A percentile compares a stretch with the other conserved stretches of the same genome.
phyloP scores from a whole-genome alignment of 805 yeast species.

The Henningerozyma blattae region DNA sequence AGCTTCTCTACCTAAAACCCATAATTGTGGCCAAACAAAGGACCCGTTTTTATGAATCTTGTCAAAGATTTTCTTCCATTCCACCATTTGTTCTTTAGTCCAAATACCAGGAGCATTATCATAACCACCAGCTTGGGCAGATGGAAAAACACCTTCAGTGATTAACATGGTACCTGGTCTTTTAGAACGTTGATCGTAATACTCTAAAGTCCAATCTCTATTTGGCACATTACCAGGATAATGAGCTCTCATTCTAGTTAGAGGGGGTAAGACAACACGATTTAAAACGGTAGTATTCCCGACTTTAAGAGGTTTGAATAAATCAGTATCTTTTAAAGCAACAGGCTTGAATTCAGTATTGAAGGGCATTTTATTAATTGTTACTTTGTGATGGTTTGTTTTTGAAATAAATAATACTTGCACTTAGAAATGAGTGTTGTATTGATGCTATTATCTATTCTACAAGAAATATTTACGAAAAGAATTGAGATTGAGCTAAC shows the following conservation, averaged over 20 bases:
- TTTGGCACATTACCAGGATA: conserved; percentile 29
- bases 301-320: conserved; percentile 24
- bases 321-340: conserved; percentile 6
- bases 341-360: conserved; percentile 12
- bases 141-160: conserved; percentile 43
- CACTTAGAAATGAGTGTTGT: too few relatives aligned
- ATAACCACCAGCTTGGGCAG: conserved; percentile 29
- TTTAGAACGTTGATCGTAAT: conserved; percentile 42
- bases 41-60: conserved; percentile 39
- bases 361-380: too few relatives aligned
- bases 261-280: conserved; percentile 30
- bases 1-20: conserved; percentile 35
- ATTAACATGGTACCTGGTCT: conserved; percentile 44
- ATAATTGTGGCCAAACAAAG: conserved; percentile 34
- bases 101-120: conserved; percentile 36
- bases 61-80: conserved; percentile 37
- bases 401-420: too few relatives aligned
- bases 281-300: conserved; percentile 26
- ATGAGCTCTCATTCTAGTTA: conserved; percentile 29
- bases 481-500: too few relatives aligned
- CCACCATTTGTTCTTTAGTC: conserved; percentile 31
- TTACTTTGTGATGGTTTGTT: too few relatives aligned
- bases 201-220: conserved; percentile 30
- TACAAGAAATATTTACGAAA: too few relatives aligned
- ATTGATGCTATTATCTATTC: too few relatives aligned